These are phyloP conservation scores for Alternaria hordeiaustralica DNA, from an alignment of 2,329 filamentous ascomycete genomes.

Conservation along the genomic window DNA sequence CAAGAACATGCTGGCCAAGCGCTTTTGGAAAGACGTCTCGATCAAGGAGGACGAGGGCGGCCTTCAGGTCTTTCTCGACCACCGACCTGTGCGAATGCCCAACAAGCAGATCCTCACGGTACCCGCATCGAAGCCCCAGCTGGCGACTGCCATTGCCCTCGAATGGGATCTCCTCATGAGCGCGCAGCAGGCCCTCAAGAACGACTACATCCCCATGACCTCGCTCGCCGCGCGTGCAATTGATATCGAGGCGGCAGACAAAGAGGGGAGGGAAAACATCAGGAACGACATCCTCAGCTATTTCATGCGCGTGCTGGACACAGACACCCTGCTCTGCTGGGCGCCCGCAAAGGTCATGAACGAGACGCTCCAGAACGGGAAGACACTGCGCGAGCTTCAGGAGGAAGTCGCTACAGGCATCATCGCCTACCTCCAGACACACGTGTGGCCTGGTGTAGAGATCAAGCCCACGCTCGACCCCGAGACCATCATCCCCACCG, in stretches of 20 bases:
- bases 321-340: conserved; percentile 93
- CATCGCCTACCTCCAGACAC: conserved; percentile 71
- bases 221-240: conserved; percentile 82
- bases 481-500: conserved; percentile 75
- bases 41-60: conserved; percentile 68
- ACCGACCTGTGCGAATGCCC: conserved; percentile 77
- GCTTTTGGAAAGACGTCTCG: conserved; percentile 88
- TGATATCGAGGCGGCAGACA: conserved; percentile 77
- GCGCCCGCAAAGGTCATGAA: conserved; percentile 64
- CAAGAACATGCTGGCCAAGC: conserved; percentile 64
- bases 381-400: conserved; percentile 75
- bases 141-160: conserved; percentile 83
- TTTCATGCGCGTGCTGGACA: conserved; percentile 85
- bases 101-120: conserved; percentile 75
- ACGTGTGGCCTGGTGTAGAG: conserved; percentile 83
- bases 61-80: conserved; percentile 75
- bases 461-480: conserved; percentile 82
- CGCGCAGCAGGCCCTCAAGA: conserved; percentile 81
- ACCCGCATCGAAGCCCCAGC: conserved; percentile 76
- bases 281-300: conserved; percentile 70
- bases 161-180: conserved; percentile 91
- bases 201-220: conserved; percentile 89
- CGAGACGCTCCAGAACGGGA: conserved; percentile 53
- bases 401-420: conserved; percentile 72
- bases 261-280: conserved; percentile 56